These are phyloP conservation scores for Epichloe sp. DNA, from an alignment of 2,329 filamentous ascomycete genomes.

Conservation along the genomic window DNA sequence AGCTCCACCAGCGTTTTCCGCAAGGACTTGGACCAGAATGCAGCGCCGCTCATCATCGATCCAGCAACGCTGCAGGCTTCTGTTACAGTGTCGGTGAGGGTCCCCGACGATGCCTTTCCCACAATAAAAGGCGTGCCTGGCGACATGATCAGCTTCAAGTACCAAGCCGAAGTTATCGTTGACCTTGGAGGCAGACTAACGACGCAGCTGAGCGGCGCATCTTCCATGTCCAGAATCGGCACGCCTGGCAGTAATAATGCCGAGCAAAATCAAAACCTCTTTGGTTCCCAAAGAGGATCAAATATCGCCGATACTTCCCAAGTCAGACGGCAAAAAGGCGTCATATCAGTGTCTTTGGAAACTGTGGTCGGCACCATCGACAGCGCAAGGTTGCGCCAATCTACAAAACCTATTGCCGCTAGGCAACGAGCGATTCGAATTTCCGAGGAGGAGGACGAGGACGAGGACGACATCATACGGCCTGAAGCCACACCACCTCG, in stretches of 20 bases:
- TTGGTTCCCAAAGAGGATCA: slow-evolving; percentile 26
- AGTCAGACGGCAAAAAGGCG: slow-evolving; percentile 76
- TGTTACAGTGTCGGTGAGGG: slow-evolving; percentile 68
- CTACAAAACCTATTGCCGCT: slow-evolving; percentile 12
- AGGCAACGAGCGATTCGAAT: slow-evolving; percentile 15
- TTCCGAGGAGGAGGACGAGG: slow-evolving; percentile 16
- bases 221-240: slow-evolving; percentile 32
- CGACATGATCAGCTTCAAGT: slow-evolving; percentile 89
- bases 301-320: slow-evolving; percentile 79
- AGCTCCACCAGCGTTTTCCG: slow-evolving; percentile 87
- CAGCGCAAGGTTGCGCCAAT: slow-evolving; percentile 34
- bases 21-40: slow-evolving; percentile 83
- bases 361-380: slow-evolving; percentile 78
- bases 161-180: slow-evolving; percentile 83
- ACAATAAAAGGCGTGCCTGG: slow-evolving; percentile 84
- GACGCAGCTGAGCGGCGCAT: slow-evolving; percentile 54
- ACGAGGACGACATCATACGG: slow-evolving; percentile 8
- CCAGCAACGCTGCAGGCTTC: slow-evolving; percentile 64
- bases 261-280: slow-evolving; percentile 16
- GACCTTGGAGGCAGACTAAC: slow-evolving; percentile 81
- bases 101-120: slow-evolving; percentile 84
- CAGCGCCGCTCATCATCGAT: slow-evolving; percentile 79
- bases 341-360: slow-evolving; percentile 79
- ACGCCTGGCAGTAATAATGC: slow-evolving; percentile 15
- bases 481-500: slow-evolving; percentile 8